Base-by-base conservation (phyloP, 257 asterid genomes). In the Nicotiana obtusifolia region DNA sequence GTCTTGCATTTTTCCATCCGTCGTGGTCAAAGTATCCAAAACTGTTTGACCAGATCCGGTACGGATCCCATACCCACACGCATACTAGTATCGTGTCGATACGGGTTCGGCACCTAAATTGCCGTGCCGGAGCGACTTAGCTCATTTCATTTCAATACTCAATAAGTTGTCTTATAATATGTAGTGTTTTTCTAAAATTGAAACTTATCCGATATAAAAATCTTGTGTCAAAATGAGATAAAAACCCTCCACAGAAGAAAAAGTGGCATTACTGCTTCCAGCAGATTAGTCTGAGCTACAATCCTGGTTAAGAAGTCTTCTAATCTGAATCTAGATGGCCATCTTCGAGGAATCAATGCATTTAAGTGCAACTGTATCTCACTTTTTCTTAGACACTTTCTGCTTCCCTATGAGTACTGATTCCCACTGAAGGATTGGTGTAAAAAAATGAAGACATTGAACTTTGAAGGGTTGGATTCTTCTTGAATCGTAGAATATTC, bases 281-380 rank as follows among this genome's bases (percentile, higher is more conserved):
- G 77, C 54, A 35, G 56, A 37, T n/a, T 68, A 11, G 77, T 37
- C n/a, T 68, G 31, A 37, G 14, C 56, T 37, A 68, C 44, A n/a
- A 68, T 68, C 57, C 11, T 68, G 56, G 11, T 37, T 37, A 10
- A 57, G 33, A 37, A n/a, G 31, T 68, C 30, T 37, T 30, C 31
- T 68, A 68, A 37, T 68, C 77, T 37, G 7, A 10, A 37, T 68
- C 3, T 10, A 37, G 31, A 22, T 68, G 77, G 56, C n/a, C 77
- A 37, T 68, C 17, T 37, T 68, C 3, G 5, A 20, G 19, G 73
- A 65, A 68, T 37, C 52, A 68, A 11, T n/a, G 77, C 20, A 44
- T 57, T 71, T 44, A 44, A 44, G 24, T 44, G 78, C 78, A 71
- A 71, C 78, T 71, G 33, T 6, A 71, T 33, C 78, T 44, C 78